Percentiles rank a stretch among this genome's conserved stretches.
Evolutionary conservation across 192 early-diverging fungal genomes (phyloP).

Genomic region (Backusella circina): DNA sequence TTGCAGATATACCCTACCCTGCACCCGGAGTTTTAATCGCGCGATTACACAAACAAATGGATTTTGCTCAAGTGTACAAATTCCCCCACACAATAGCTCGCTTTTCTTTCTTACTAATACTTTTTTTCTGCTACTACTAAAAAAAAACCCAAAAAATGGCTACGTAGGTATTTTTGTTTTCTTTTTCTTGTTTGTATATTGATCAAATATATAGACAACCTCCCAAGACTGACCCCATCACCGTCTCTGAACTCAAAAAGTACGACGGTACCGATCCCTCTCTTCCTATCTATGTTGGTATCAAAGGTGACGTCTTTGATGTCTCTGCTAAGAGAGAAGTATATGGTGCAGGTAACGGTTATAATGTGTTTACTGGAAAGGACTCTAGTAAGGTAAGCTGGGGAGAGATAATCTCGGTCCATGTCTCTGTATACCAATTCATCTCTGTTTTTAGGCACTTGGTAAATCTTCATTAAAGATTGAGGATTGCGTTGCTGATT

Average conservation of each 20-base stretch:
- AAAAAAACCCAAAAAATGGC: no score
- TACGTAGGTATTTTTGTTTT: neutral
- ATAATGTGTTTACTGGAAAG: slow-evolving; percentile 77
- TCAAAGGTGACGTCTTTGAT: slow-evolving; percentile 83
- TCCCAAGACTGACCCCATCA: slow-evolving; percentile 43
- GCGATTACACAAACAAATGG: neutral
- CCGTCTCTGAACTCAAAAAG: slow-evolving; percentile 52
- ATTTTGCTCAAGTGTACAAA: neutral
- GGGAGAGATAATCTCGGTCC: neutral
- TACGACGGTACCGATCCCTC: slow-evolving; percentile 57
- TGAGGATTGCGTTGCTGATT: slow-evolving; percentile 74
- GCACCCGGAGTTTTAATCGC: neutral
- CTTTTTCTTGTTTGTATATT: neutral
- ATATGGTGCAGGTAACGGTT: slow-evolving; percentile 67
- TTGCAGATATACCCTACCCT: neutral
- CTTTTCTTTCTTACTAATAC: neutral
- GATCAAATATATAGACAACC: slow-evolving; percentile 18
- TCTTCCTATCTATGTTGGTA: slow-evolving; percentile 72
- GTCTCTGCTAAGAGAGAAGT: slow-evolving; percentile 57
- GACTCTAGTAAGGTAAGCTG: slow-evolving; percentile 65
- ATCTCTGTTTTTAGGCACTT: slow-evolving; percentile 44
- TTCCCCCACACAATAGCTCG: neutral
- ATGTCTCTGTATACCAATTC: neutral
- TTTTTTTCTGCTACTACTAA: neutral
- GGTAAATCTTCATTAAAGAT: slow-evolving; percentile 62